Percentiles rank a stretch among this genome's conserved stretches.
phyloP scores from a whole-genome alignment of 805 yeast genomes.

The Nadsonia fulvescens region DNA sequence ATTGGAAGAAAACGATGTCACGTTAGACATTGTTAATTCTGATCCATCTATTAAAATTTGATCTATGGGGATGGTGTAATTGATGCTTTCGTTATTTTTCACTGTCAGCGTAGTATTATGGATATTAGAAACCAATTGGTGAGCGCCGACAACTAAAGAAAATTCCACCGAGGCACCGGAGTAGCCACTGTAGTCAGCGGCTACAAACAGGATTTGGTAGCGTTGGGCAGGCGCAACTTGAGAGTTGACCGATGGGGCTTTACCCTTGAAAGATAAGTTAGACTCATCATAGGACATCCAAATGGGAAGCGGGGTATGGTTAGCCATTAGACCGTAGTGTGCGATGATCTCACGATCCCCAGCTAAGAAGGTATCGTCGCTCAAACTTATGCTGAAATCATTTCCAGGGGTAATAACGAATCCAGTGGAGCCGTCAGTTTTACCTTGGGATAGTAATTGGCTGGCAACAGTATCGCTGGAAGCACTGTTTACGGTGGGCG shows the following conservation, averaged over 20 bases:
- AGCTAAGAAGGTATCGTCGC: constrained; percentile 37
- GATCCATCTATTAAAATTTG: constrained; percentile 48
- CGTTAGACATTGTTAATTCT: constrained; percentile 28
- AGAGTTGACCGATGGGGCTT: constrained; percentile 75
- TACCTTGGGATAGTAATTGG: constrained; percentile 46
- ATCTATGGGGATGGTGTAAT: constrained; percentile 41
- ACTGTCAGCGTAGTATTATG: constrained; percentile 49
- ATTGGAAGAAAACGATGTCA: constrained; percentile 32
- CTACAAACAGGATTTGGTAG: constrained; percentile 56
- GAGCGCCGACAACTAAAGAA: constrained; percentile 72
- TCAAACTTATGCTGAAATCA: constrained; percentile 46
- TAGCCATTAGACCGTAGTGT: constrained; percentile 66
- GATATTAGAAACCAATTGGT: constrained; percentile 51
- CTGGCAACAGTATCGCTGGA: constrained; percentile 27
- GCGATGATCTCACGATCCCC: constrained; percentile 33
- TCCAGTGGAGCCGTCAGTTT: constrained; percentile 60
- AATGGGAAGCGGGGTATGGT: constrained; percentile 76
- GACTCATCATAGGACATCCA: constrained; percentile 63
- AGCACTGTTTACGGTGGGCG: constrained; percentile 33
- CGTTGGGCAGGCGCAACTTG: constrained; percentile 71
- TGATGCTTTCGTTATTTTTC: constrained; percentile 38
- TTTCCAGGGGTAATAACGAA: constrained; percentile 58
- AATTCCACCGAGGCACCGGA: constrained; percentile 56
- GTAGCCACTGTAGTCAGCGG: constrained; percentile 59
- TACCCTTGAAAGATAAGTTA: constrained; percentile 58